Evolutionary conservation across 768 basidiomycete genomes (phyloP).

Genomic region (Lactarius sanguifluus): DNA sequence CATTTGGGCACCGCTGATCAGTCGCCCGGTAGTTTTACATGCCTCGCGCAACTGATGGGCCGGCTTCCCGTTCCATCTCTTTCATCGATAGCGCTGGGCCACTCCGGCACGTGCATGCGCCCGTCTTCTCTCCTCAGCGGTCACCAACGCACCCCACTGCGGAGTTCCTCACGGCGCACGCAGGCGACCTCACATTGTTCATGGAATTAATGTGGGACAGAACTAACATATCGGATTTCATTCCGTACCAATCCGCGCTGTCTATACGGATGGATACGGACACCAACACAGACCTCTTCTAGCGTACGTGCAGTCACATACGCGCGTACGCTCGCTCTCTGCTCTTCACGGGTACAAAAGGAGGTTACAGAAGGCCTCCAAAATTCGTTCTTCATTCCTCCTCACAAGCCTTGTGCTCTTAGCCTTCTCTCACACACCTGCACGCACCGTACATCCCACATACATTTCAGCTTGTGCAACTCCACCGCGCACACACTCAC

Average conservation of each 20-base stretch:
- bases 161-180: conserved; percentile 13
- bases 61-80: conserved; percentile 19
- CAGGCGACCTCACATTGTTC: not conserved
- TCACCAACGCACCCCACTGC: conserved; percentile 11
- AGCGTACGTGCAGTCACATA: not conserved
- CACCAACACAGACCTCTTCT: not conserved
- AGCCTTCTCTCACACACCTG: not conserved
- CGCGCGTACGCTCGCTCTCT: conserved; percentile 3
- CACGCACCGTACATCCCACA: not conserved
- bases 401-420: not conserved
- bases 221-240: conserved; percentile 14
- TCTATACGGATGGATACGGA: not conserved
- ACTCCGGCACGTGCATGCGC: conserved; percentile 17
- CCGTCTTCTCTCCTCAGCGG: not conserved
- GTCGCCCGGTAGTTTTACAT: not conserved
- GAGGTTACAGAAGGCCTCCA: conserved; percentile 1
- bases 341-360: conserved; percentile 19
- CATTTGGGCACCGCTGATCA: conserved; percentile 17
- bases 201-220: conserved; percentile 22
- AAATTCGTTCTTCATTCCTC: not conserved
- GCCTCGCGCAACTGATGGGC: conserved; percentile 4
- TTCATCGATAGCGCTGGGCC: conserved; percentile 19
- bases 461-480: conserved; percentile 4
- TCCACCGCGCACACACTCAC: conserved; percentile 21
- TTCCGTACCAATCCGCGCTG: not conserved